Percentiles rank a stretch among this genome's conserved stretches.
These are phyloP conservation scores for Pontederia paniculata DNA, from an alignment of 176 grass and related monocot genomes.

Conservation along the genomic window DNA sequence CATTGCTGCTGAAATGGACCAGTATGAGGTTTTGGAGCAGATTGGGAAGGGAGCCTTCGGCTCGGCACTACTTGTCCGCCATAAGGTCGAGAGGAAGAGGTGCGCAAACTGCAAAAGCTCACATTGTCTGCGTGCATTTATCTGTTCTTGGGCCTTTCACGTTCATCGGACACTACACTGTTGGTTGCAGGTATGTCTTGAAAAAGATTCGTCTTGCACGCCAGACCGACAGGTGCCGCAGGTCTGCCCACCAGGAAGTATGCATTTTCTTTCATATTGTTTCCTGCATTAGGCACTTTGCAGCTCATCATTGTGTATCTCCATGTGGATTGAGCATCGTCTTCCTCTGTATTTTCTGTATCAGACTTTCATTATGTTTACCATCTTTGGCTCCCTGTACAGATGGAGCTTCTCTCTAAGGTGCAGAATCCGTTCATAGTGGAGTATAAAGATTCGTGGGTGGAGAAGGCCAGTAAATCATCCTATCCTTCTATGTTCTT, in stretches of 20 bases:
- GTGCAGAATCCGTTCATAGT: conserved; percentile 83
- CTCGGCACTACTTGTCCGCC: conserved; percentile 73
- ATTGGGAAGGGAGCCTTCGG: conserved; percentile 94
- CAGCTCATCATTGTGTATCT: no score
- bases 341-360: conserved; percentile 29
- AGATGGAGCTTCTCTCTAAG: conserved; percentile 96
- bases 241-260: conserved; percentile 86
- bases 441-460: conserved; percentile 94
- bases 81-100: conserved; percentile 84
- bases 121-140: background rate
- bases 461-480: conserved; percentile 65
- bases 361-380: conserved; percentile 18
- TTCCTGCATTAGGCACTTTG: background rate
- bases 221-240: conserved; percentile 53
- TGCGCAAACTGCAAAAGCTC: conserved; percentile 17
- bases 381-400: conserved; percentile 7
- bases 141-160: background rate
- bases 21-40: conserved; percentile 91
- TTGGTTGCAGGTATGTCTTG: conserved; percentile 64
- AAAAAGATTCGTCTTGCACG: conserved; percentile 94
- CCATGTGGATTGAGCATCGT: background rate
- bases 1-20: conserved; percentile 41
- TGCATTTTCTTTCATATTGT: background rate
- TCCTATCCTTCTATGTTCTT: conserved; percentile 4
- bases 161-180: background rate